These are phyloP conservation scores for Daldinia bambusicola DNA, from an alignment of 495 filamentous ascomycete genomes.

Conservation along the genomic window DNA sequence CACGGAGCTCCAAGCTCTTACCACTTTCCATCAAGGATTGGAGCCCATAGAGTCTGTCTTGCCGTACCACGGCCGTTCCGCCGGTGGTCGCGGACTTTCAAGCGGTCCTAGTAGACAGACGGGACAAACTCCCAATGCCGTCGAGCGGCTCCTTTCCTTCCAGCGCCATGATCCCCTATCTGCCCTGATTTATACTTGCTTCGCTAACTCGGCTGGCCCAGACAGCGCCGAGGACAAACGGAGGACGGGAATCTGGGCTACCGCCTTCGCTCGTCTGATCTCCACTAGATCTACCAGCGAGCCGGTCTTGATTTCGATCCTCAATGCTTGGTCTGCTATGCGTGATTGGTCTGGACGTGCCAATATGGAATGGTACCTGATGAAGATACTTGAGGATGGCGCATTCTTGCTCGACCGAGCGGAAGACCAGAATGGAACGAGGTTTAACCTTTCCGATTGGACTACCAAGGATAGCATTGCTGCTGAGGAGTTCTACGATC, in stretches of 20 bases:
- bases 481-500: slow-evolving; percentile 89
- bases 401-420: slow-evolving; percentile 85
- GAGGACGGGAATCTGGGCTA: slow-evolving; percentile 86
- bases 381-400: slow-evolving; percentile 91
- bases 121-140: slow-evolving; percentile 66
- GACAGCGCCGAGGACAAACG: slow-evolving; percentile 79
- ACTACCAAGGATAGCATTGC: slow-evolving; percentile 77
- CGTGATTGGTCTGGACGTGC: slow-evolving; percentile 88
- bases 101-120: slow-evolving; percentile 54
- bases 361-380: slow-evolving; percentile 91
- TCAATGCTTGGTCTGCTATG: slow-evolving; percentile 87
- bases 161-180: slow-evolving; percentile 89
- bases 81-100: slow-evolving; percentile 62
- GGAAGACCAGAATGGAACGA: slow-evolving; percentile 72
- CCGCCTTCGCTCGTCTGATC: slow-evolving; percentile 83
- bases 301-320: slow-evolving; percentile 72
- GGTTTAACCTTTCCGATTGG: slow-evolving; percentile 72
- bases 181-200: slow-evolving; percentile 85
- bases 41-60: slow-evolving; percentile 85
- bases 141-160: slow-evolving; percentile 80
- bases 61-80: slow-evolving; percentile 68
- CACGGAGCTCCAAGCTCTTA: slow-evolving; percentile 76
- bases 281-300: slow-evolving; percentile 63
- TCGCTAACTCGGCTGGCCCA: slow-evolving; percentile 82
- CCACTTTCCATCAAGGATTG: slow-evolving; percentile 77